A percentile compares a stretch with the other conserved stretches of the same genome.
These are phyloP conservation scores for Erucastrum elatum DNA, from an alignment of 345 rosid species.

Conservation along the genomic window DNA sequence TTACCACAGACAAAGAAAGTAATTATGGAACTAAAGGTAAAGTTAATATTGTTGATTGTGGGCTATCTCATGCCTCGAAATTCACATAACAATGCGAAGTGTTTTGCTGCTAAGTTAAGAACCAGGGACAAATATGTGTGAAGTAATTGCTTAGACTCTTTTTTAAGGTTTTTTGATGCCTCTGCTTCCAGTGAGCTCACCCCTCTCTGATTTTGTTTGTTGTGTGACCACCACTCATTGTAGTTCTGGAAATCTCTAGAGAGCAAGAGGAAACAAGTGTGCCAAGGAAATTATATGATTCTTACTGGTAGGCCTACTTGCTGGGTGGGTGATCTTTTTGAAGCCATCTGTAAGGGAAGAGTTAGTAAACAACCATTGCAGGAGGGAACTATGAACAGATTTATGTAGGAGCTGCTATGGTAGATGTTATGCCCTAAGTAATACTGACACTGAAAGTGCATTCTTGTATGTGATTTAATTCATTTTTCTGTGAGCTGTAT, in stretches of 20 bases:
- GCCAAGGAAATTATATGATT: not conserved
- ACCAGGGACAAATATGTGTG: slow-evolving; percentile 22
- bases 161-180: not conserved
- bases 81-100: slow-evolving; percentile 77
- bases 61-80: not conserved
- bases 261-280: not conserved
- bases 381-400: not conserved
- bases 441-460: no score
- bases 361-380: not conserved
- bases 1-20: slow-evolving; percentile 77
- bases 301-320: not conserved
- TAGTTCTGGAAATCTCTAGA: not conserved
- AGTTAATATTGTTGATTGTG: slow-evolving; percentile 85
- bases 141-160: not conserved
- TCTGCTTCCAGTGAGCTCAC: not conserved
- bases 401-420: not conserved
- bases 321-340: not conserved
- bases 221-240: not conserved
- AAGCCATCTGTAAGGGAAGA: not conserved
- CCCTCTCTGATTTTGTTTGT: not conserved
- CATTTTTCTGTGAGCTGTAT: not conserved
- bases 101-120: slow-evolving; percentile 76
- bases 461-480: no score
- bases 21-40: slow-evolving; percentile 92
- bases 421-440: not conserved